Evolutionary conservation across 192 early-diverging fungal species (phyloP), one percentile per base, ranked within the genome.

Genomic region (Geosiphon pyriformis): DNA sequence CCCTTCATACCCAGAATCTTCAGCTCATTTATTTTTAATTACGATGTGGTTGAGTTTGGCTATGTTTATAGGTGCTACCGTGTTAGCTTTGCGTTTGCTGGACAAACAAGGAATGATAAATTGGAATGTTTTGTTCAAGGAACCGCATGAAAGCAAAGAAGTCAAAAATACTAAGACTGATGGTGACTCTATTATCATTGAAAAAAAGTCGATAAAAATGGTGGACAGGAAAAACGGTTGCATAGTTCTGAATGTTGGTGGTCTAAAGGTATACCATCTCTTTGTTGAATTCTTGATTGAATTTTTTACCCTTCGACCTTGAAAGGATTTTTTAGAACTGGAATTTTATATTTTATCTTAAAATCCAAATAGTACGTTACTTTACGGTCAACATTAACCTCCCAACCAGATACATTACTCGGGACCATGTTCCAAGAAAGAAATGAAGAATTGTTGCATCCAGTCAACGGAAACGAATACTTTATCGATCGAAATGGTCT

Each of bases 261-360:
- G 52, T 12, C 4, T 54, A 54, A 54, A 54, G 52, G 52, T 54
- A 54, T n/a, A n/a, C n/a, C n/a, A n/a, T n/a, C n/a, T n/a, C n/a
- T n/a, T n/a, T n/a, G n/a, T n/a, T n/a, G n/a, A n/a, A n/a, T n/a
- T n/a, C n/a, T n/a, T n/a, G n/a, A n/a, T n/a, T n/a, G n/a, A n/a
- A n/a, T n/a, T n/a, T n/a, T n/a, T n/a, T n/a, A n/a, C n/a, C n/a
- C n/a, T n/a, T n/a, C n/a, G n/a, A n/a, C n/a, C n/a, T n/a, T n/a
- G n/a, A n/a, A n/a, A n/a, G n/a, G n/a, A n/a, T n/a, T n/a, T n/a
- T n/a, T n/a, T n/a, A n/a, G n/a, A n/a, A n/a, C n/a, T n/a, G n/a
- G n/a, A n/a, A n/a, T n/a, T n/a, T n/a, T n/a, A 54, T 26, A 26
- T 7, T 12, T 54, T 54, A 23, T 26, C 7, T 23, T 26, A 6